These are phyloP conservation scores for Boletales sp. DNA, from an alignment of 768 basidiomycete species.

Conservation along the genomic window DNA sequence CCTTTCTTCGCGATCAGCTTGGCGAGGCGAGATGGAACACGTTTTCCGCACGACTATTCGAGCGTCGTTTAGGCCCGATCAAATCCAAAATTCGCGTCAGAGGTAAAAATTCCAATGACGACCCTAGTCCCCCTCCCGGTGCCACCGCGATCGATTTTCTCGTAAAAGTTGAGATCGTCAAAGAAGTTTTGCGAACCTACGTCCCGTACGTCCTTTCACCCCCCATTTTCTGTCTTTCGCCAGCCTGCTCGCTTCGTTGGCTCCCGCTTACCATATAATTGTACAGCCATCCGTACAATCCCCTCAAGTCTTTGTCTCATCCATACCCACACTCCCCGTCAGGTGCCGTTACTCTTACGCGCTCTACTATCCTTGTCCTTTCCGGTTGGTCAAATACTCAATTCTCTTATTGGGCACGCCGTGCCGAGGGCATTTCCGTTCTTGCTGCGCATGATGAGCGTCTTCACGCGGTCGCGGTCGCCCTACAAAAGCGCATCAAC, in stretches of 20 bases:
- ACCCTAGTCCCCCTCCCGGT: conserved; percentile 27
- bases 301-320: conserved; percentile 46
- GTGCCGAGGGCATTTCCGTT: conserved; percentile 47
- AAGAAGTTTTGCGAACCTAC: conserved; percentile 44
- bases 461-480: conserved; percentile 38
- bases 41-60: conserved; percentile 45
- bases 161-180: conserved; percentile 51
- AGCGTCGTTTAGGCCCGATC: conserved; percentile 40
- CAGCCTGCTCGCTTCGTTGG: conserved; percentile 5
- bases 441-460: conserved; percentile 39
- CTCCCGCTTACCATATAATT: conserved; percentile 22
- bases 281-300: conserved; percentile 50
- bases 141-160: conserved; percentile 49
- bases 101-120: conserved; percentile 27
- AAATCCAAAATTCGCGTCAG: conserved; percentile 35
- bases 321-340: conserved; percentile 35
- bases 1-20: conserved; percentile 43
- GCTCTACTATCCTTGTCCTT: conserved; percentile 44
- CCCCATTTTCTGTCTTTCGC: conserved; percentile 1
- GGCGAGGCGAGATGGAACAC: conserved; percentile 43
- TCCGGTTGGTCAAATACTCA: conserved; percentile 55
- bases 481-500: conserved; percentile 39
- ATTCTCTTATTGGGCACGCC: conserved; percentile 54
- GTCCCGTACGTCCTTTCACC: conserved; percentile 40
- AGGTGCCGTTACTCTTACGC: conserved; percentile 45